Evolutionary conservation across 2,329 filamentous ascomycete species (phyloP), one percentile per base, ranked within the genome.

Genomic region (Talaromyces sp.): DNA sequence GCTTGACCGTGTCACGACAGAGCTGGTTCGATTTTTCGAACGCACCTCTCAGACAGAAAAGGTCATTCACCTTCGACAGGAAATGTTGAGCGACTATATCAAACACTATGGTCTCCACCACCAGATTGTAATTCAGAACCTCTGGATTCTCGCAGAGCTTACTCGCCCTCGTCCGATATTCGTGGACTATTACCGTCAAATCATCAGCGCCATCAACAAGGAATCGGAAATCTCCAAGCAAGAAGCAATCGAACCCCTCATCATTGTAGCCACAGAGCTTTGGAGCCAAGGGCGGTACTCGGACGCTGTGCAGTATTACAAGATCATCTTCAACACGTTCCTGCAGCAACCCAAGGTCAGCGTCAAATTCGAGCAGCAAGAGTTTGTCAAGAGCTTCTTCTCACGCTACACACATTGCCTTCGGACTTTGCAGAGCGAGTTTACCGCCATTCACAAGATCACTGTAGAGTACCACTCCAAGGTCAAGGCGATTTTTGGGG

Each of bases 141-240:
- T 78, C 6, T 73, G 71, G 70, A 72, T 66, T 4, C 60, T 78
- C 54, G 76, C 74, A 15, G 68, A 75, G 33, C 64, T 76, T 7
- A 74, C 75, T 11, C 68, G 70, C 4, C 74, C 75, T 11, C 72
- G 73, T 5, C 72, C 74, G 0, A 66, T 73, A 36, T 75, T 70
- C 49, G 62, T 78, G 17, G 72, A 76, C 39, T 78, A 78, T 65
- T 77, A 77, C 61, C 70, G 69, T 59, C 71, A 69, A 33, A 74
- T 78, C 54, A 69, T 77, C 22, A 67, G 65, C n/a, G 65, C 64
- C 9, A 47, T 78, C 58, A 78, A 78, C 68, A 78, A 77, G 64
- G 70, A 72, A 44, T 66, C 71, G 0, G 64, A 71, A 6, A 67
- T 62, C 19, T 73, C 71, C 64, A 72, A 74, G 22, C 70, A 69